Evolutionary conservation across 768 basidiomycete genomes (phyloP).

Genomic region (Cantharellus cinnabarinus): DNA sequence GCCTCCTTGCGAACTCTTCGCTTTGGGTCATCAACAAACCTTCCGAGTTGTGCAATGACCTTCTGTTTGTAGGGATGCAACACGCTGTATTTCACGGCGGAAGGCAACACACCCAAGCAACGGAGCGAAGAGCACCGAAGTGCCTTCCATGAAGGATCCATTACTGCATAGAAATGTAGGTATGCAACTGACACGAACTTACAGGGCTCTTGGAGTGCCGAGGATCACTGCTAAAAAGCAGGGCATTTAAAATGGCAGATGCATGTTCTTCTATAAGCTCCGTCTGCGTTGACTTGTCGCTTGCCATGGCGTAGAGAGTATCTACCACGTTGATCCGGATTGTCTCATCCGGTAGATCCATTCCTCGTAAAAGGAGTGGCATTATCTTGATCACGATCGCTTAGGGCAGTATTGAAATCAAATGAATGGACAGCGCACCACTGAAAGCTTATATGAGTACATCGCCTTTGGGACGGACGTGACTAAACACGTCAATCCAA

Average conservation of each 20-base stretch:
- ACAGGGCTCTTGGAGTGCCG: conserved; percentile 11
- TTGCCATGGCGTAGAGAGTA: conserved; percentile 50
- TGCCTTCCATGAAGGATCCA: conserved; percentile 24
- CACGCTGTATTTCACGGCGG: conserved; percentile 57
- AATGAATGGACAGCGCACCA: conserved; percentile 12
- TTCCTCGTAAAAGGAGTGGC: conserved; percentile 68
- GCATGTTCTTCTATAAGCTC: conserved; percentile 43
- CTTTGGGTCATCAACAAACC: conserved; percentile 76
- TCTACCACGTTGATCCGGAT: conserved; percentile 68
- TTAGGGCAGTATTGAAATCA: conserved; percentile 9
- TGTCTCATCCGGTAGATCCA: conserved; percentile 52
- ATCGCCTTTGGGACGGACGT: conserved; percentile 57
- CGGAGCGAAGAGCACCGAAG: conserved; percentile 57
- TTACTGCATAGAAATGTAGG: conserved; percentile 23
- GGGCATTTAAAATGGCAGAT: conserved; percentile 40
- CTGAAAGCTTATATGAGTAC: conserved; percentile 47
- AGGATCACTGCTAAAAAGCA: conserved; percentile 40
- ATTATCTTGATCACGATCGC: conserved; percentile 37
- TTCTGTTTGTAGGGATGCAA: conserved; percentile 59
- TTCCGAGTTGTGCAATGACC: conserved; percentile 56
- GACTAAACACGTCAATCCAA: conserved; percentile 66
- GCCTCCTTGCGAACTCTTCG: conserved; percentile 68
- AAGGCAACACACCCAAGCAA: conserved; percentile 55
- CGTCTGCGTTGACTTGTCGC: conserved; percentile 23
- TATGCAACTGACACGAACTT: conserved; percentile 26